Conservation (phyloP, 495 filamentous ascomycete species). For the Penicillium cosmopolitanum region DNA sequence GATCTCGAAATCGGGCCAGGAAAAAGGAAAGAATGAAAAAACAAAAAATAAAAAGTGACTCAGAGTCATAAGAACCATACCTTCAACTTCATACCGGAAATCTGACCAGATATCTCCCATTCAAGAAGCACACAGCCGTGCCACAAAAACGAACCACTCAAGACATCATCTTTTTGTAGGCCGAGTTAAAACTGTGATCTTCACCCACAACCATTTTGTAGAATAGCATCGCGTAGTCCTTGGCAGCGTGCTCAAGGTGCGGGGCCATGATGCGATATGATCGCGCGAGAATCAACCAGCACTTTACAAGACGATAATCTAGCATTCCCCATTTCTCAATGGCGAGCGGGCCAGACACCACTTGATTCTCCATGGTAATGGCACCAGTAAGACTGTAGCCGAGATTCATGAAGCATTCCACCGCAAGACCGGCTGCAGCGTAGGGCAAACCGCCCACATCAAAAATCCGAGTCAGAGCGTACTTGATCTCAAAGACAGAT, state of each 20-base stretch:
- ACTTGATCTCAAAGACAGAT: neutral
- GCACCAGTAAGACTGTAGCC: neutral
- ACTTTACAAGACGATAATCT: neutral
- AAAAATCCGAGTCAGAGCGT: neutral
- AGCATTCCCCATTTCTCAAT: neutral
- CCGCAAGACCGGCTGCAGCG: neutral
- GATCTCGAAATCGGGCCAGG: too few relatives aligned
- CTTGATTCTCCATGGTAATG: neutral
- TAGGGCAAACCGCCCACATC: neutral
- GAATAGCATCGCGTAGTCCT: neutral
- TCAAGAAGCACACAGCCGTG: too few relatives aligned
- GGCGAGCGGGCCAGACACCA: neutral
- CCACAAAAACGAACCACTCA: too few relatives aligned
- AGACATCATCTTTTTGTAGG: neutral
- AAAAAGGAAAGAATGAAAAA: too few relatives aligned
- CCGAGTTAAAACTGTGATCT: neutral
- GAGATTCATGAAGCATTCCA: neutral
- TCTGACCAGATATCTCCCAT: too few relatives aligned
- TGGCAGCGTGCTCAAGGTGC: neutral
- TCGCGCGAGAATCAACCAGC: neutral
- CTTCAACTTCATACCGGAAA: too few relatives aligned
- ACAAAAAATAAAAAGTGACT: too few relatives aligned
- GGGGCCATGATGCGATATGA: neutral
- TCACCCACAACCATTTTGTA: slow-evolving; percentile 9
- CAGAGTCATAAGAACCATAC: too few relatives aligned